These are phyloP conservation scores for Globisporangium spinosum DNA, from an alignment of 352 stramenopile species.

Conservation along the genomic window DNA sequence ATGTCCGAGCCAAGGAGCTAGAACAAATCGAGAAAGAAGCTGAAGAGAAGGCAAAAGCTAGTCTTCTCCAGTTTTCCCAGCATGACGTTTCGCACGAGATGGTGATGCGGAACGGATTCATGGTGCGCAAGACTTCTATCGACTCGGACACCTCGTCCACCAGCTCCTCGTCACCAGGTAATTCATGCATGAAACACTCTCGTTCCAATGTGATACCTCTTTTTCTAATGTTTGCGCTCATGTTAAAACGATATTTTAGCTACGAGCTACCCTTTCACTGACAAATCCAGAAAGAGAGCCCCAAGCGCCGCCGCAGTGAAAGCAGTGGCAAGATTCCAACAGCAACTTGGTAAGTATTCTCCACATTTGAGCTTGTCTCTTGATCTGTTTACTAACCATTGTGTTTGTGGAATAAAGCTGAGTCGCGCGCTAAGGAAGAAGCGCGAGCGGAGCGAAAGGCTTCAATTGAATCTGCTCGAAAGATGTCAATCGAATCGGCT, in stretches of 20 bases:
- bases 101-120: conserved; percentile 62
- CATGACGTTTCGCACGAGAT: conserved; percentile 50
- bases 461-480: conserved; percentile 30
- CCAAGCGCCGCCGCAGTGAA: conserved; percentile 40
- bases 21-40: conserved; percentile 47
- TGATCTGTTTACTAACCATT: background rate
- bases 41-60: conserved; percentile 52
- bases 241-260: conserved; percentile 15
- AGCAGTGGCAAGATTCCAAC: conserved; percentile 53
- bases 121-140: conserved; percentile 32
- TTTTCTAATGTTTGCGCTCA: conserved; percentile 1
- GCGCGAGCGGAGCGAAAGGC: conserved; percentile 29
- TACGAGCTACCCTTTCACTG: conserved; percentile 64
- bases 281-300: conserved; percentile 40
- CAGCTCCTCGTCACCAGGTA: conserved; percentile 16
- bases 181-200: background rate
- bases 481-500: conserved; percentile 30
- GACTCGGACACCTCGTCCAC: conserved; percentile 18
- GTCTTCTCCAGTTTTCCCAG: conserved; percentile 53
- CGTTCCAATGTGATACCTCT: background rate
- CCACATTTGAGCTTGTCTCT: background rate
- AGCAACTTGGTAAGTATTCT: conserved; percentile 41
- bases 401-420: conserved; percentile 18
- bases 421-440: conserved; percentile 31
- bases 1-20: conserved; percentile 50